Percentiles rank a stretch among this genome's conserved stretches.
Evolutionary conservation across 1,284 basidiomycete genomes (phyloP).

Genomic region (Apiotrichum montevideense): DNA sequence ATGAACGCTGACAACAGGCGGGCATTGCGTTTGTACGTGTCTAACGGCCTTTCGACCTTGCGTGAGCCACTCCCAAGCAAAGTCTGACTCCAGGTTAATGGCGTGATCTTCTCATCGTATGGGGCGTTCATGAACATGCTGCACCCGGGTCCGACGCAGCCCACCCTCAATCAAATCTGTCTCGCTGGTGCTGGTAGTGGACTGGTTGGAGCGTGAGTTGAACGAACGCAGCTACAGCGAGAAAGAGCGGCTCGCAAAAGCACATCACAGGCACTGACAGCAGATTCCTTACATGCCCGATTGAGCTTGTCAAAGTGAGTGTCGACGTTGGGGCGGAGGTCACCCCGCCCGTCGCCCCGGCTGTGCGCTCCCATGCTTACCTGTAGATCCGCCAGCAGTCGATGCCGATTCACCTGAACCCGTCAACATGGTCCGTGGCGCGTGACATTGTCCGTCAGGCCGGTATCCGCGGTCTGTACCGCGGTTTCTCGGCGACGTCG

Average conservation of each 20-base stretch:
- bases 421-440: constrained; percentile 53
- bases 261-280: not conserved
- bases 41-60: not conserved
- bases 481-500: constrained; percentile 65
- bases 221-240: no score
- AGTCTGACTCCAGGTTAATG: constrained; percentile 38
- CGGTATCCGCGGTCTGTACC: constrained; percentile 66
- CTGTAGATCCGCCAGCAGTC: constrained; percentile 62
- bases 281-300: constrained; percentile 70
- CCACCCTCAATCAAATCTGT: constrained; percentile 55
- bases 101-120: constrained; percentile 46
- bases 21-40: constrained; percentile 42
- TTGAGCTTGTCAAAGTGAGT: constrained; percentile 65
- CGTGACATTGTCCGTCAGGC: constrained; percentile 53
- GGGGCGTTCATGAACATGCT: constrained; percentile 42
- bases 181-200: constrained; percentile 73
- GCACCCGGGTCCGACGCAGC: constrained; percentile 18
- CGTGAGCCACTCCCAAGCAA: not conserved
- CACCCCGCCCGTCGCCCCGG: not conserved
- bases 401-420: constrained; percentile 44
- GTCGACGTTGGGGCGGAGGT: not conserved
- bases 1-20: constrained; percentile 23
- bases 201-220: constrained; percentile 63
- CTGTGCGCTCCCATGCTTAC: not conserved
- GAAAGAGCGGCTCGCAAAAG: no score